Evolutionary conservation across 2,329 filamentous ascomycete species (phyloP).

Genomic region (Botrytis fragariae): DNA sequence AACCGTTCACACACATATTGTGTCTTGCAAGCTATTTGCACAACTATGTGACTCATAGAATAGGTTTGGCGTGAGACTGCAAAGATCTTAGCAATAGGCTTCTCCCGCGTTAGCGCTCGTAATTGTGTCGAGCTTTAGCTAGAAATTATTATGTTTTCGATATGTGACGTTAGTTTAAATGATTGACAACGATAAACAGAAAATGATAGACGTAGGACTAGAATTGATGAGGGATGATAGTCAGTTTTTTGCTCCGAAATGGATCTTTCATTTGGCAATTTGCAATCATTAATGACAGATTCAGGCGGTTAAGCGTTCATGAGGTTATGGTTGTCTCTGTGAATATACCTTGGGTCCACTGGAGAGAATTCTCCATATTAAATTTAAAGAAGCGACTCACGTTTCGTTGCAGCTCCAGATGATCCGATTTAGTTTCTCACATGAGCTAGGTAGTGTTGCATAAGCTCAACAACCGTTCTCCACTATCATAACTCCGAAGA

Average conservation of each 20-base stretch:
- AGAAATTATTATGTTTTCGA: fast-evolving
- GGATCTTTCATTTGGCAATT: neutral
- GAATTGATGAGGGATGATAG: neutral
- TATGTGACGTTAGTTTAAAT: fast-evolving
- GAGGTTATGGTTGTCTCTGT: fast-evolving
- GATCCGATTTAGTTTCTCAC: neutral
- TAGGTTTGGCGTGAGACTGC: neutral
- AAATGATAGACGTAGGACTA: fast-evolving
- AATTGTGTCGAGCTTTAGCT: fast-evolving
- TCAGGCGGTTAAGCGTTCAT: fast-evolving
- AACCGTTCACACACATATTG: neutral
- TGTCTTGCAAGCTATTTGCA: neutral
- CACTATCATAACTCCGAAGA: neutral
- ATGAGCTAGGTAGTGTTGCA: neutral
- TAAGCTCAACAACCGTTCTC: neutral
- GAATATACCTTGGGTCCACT: fast-evolving
- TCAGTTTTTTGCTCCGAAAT: neutral
- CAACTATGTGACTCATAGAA: neutral
- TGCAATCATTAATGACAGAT: neutral
- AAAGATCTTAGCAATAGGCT: neutral
- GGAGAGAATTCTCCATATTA: neutral
- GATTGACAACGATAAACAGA: neutral
- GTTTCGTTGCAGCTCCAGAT: neutral
- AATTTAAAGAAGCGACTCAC: too few relatives aligned
- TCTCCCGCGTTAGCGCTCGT: neutral